Evolutionary conservation across 140 eudicot species (phyloP).

Genomic region (Oenanthe javanica): DNA sequence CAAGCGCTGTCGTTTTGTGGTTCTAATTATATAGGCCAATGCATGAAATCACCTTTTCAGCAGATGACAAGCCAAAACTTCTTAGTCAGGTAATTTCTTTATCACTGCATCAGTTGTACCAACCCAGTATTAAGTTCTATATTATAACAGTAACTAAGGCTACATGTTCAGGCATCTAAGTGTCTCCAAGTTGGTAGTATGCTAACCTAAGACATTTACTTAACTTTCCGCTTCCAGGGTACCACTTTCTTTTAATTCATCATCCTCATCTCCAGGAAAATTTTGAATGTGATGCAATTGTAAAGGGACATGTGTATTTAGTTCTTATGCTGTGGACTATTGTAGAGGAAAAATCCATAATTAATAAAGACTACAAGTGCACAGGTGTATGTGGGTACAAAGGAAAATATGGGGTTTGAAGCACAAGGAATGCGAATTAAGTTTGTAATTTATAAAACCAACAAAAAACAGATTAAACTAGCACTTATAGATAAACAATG

Average conservation of each 20-base stretch:
- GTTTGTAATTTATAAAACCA: no score
- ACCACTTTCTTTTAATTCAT: no score
- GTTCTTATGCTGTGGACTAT: not conserved
- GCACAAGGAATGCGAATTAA: no score
- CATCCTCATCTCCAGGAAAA: not conserved
- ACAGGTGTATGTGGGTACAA: no score
- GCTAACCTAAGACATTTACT: not conserved
- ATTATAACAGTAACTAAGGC: not conserved
- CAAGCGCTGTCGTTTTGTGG: not conserved
- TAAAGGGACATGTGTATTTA: not conserved
- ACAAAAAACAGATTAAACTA: no score
- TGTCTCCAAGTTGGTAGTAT: not conserved
- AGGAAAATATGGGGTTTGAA: no score
- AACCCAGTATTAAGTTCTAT: not conserved
- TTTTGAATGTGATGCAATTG: not conserved
- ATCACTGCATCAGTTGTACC: not conserved
- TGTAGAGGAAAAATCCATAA: no score
- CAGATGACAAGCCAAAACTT: constrained; percentile 79
- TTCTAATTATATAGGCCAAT: constrained; percentile 47
- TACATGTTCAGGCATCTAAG: not conserved
- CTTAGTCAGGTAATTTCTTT: constrained; percentile 52
- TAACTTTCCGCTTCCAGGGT: not conserved
- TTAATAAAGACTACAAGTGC: no score
- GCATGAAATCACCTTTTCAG: constrained; percentile 73
- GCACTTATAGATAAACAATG: no score